Conservation (phyloP, 306 rosid species). For the Corylus heterophylla region DNA sequence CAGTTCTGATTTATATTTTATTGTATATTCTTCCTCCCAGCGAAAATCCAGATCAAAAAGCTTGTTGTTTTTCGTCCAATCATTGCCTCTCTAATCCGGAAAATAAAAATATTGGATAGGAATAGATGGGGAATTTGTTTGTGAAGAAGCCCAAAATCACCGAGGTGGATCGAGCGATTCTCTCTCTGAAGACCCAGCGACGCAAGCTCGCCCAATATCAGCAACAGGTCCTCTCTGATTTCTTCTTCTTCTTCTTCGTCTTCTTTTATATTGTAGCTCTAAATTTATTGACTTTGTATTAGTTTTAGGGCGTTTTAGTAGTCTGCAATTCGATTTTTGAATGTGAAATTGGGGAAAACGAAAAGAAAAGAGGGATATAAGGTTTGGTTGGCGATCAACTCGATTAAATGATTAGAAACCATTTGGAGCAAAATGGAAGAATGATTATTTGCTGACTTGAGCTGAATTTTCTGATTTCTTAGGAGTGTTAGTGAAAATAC, state of each 20-base stretch:
- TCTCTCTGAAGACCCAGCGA: slow-evolving; percentile 90
- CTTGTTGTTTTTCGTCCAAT: not conserved
- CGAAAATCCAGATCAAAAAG: slow-evolving; percentile 14
- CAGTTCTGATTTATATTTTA: slow-evolving; percentile 23
- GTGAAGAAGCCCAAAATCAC: slow-evolving; percentile 96
- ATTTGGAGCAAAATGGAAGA: not conserved
- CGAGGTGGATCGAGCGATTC: slow-evolving; percentile 94
- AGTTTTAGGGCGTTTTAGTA: not conserved
- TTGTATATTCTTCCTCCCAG: slow-evolving; percentile 34
- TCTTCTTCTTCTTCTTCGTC: not conserved
- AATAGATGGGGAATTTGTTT: slow-evolving; percentile 81
- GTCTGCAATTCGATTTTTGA: not conserved
- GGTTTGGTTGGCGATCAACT: not conserved
- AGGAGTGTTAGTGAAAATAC: no score
- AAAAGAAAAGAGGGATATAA: not conserved
- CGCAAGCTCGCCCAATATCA: slow-evolving; percentile 95
- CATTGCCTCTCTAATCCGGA: not conserved
- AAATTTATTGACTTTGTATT: not conserved
- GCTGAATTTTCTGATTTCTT: no score
- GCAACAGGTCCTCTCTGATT: slow-evolving; percentile 55
- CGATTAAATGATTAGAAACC: not conserved
- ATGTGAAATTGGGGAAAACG: not conserved
- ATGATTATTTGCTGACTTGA: not conserved
- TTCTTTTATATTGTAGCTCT: not conserved
- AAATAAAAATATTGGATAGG: not conserved